These are phyloP conservation scores for Dalechampia spathulata DNA, from an alignment of 441 rosid species.

Conservation along the genomic window DNA sequence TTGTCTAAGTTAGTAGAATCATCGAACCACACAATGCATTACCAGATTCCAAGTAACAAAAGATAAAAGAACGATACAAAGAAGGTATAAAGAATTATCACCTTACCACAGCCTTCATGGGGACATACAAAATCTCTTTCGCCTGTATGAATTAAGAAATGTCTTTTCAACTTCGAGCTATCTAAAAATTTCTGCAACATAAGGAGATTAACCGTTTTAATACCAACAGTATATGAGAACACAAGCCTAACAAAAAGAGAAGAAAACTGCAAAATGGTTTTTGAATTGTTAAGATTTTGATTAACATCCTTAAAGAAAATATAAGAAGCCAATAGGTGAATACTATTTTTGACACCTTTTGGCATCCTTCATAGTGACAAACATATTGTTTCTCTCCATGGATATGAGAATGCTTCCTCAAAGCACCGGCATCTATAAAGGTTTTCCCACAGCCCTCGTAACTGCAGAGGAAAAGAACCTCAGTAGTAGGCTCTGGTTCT, in stretches of 20 bases:
- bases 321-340: not conserved
- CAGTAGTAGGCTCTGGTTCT: constrained; percentile 92
- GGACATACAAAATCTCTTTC: constrained; percentile 80
- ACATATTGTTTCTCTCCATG: constrained; percentile 93
- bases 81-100: constrained; percentile 28
- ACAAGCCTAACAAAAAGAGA: constrained; percentile 4
- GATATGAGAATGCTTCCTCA: constrained; percentile 93
- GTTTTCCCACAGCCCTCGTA: constrained; percentile 95
- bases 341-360: constrained; percentile 54
- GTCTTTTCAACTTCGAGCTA: constrained; percentile 96
- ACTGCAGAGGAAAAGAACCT: constrained; percentile 94
- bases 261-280: not conserved
- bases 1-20: not conserved
- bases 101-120: constrained; percentile 98
- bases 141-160: constrained; percentile 88
- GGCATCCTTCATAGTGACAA: constrained; percentile 73
- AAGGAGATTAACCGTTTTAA: constrained; percentile 11
- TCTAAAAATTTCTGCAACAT: constrained; percentile 88
- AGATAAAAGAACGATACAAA: not conserved
- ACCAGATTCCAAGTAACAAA: not conserved
- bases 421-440: constrained; percentile 79
- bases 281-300: not conserved
- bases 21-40: not conserved
- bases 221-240: not conserved
- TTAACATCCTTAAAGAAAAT: not conserved